phyloP scores from a whole-genome alignment of 2,329 filamentous ascomycete species.

The Claviceps africana region DNA sequence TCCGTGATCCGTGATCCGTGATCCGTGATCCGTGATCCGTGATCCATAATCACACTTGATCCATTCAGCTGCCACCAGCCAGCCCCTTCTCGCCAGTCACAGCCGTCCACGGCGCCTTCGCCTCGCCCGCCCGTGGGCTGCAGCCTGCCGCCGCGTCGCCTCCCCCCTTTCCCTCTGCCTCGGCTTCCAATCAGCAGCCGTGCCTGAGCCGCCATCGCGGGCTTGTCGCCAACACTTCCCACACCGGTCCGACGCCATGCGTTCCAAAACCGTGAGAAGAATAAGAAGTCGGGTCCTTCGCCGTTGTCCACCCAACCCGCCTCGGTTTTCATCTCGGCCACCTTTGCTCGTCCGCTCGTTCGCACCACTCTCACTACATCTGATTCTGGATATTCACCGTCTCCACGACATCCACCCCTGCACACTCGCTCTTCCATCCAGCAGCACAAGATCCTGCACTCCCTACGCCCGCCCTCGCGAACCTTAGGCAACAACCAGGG shows the following conservation, averaged over 20 bases:
- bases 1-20: not conserved
- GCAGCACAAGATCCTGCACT: not conserved
- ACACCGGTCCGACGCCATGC: slow-evolving; percentile 1
- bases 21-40: not conserved
- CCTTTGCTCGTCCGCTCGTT: not conserved
- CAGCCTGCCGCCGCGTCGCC: not conserved
- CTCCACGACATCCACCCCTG: not conserved
- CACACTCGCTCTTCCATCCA: not conserved
- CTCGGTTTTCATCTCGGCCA: no score
- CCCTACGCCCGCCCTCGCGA: not conserved
- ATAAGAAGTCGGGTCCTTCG: not conserved
- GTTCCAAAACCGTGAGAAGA: not conserved
- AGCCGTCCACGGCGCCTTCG: not conserved
- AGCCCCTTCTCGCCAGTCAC: slow-evolving; percentile 7
- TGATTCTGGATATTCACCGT: not conserved
- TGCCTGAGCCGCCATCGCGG: slow-evolving; percentile 8
- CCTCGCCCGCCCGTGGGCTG: slow-evolving; percentile 7
- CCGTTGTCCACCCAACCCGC: not conserved
- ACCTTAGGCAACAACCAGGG: not conserved
- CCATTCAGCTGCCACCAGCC: slow-evolving; percentile 8
- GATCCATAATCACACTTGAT: not conserved
- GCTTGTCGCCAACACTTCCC: not conserved
- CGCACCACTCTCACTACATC: slow-evolving; percentile 1
- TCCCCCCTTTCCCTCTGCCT: not conserved
- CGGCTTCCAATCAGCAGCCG: slow-evolving; percentile 10